These are phyloP conservation scores for Penicillium sp. DNA, from an alignment of 2,329 filamentous ascomycete genomes.

Conservation along the genomic window DNA sequence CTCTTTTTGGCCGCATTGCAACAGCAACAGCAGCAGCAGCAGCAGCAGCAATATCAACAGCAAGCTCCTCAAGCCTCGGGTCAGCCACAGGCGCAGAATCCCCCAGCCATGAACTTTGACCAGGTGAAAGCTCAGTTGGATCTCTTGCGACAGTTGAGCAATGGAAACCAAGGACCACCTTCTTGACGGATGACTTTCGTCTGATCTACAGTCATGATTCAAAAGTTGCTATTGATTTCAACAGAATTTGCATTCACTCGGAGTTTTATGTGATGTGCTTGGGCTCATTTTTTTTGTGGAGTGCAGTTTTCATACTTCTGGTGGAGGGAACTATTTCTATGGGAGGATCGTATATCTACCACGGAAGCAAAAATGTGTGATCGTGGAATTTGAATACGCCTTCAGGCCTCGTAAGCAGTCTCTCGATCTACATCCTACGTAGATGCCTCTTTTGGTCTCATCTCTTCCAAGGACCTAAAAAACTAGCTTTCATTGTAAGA, in stretches of 20 bases:
- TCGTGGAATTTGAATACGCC: too few species aligned
- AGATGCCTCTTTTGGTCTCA: too few species aligned
- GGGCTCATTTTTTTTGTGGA: too few species aligned
- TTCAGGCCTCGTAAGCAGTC: too few species aligned
- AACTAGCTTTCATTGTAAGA: too few species aligned
- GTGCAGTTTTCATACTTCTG: too few species aligned
- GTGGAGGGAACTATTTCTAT: too few species aligned
- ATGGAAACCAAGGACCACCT: constrained; percentile 28
- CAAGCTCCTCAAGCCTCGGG: constrained; percentile 23
- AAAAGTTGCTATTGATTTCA: constrained; percentile 10
- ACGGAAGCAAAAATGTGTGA: too few species aligned
- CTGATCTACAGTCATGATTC: constrained; percentile 6
- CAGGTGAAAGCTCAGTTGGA: constrained; percentile 40
- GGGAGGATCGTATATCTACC: too few species aligned
- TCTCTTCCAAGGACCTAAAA: too few species aligned
- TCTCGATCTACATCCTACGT: too few species aligned
- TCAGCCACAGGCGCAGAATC: constrained; percentile 22
- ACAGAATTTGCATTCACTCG: constrained; percentile 18
- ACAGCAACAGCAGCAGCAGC: constrained; percentile 38
- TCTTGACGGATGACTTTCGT: constrained; percentile 17
- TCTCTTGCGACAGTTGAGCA: constrained; percentile 34
- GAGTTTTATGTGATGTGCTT: too few species aligned
- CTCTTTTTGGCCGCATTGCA: constrained; percentile 49
- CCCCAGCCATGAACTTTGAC: constrained; percentile 33
- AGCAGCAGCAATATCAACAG: constrained; percentile 26